These are phyloP conservation scores for Talaromyces thailandensis DNA, from an alignment of 495 filamentous ascomycete species.

Conservation along the genomic window DNA sequence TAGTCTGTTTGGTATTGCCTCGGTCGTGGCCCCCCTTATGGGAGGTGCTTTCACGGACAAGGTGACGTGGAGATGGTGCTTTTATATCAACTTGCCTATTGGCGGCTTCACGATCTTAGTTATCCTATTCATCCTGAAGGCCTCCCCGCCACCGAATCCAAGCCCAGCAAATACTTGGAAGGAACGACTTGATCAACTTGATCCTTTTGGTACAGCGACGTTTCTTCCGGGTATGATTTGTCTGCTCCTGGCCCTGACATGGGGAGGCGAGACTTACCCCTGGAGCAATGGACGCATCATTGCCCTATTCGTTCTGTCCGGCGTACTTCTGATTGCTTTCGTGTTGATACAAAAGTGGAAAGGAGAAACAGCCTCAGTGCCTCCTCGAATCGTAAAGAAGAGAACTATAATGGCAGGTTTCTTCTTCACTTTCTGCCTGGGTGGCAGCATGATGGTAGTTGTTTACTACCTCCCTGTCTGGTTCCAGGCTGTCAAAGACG, in stretches of 20 bases:
- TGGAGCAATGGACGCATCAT: constrained; percentile 30
- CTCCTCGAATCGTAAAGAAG: constrained; percentile 22
- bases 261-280: constrained; percentile 32
- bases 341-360: constrained; percentile 15
- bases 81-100: constrained; percentile 50
- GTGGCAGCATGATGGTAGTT: constrained; percentile 13
- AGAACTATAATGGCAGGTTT: constrained; percentile 14
- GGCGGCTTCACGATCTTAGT: constrained; percentile 40
- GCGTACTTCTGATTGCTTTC: constrained; percentile 17
- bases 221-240: constrained; percentile 27
- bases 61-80: constrained; percentile 49
- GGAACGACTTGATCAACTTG: constrained; percentile 15
- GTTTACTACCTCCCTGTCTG: constrained; percentile 25
- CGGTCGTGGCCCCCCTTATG: constrained; percentile 30
- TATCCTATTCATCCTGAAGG: constrained; percentile 41
- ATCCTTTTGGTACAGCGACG: constrained; percentile 17
- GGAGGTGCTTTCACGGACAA: constrained; percentile 37
- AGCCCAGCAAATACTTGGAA: constrained; percentile 13
- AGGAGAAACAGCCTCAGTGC: constrained; percentile 19
- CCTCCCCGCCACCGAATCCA: constrained; percentile 26
- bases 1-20: constrained; percentile 33
- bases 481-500: constrained; percentile 27
- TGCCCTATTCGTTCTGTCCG: constrained; percentile 20
- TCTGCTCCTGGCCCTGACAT: constrained; percentile 31
- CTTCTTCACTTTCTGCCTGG: constrained; percentile 8